Evolutionary conservation across 2,329 filamentous ascomycete genomes (phyloP).

Genomic region (Hypoxylon sp.): DNA sequence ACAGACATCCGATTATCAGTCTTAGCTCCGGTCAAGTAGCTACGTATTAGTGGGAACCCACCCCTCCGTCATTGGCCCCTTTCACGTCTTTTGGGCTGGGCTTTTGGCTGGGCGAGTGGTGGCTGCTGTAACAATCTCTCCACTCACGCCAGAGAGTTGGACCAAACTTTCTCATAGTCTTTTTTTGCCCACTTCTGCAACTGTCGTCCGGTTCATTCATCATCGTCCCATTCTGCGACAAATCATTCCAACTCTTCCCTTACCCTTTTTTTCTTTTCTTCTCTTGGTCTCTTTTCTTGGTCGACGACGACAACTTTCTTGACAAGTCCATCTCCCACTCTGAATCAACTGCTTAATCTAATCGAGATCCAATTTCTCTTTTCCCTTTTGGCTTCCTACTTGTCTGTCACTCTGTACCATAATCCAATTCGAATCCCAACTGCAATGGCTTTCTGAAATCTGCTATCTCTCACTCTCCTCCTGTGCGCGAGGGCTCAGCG

Average conservation of each 20-base stretch:
- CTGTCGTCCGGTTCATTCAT: conserved; percentile 44
- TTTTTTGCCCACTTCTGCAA: conserved; percentile 41
- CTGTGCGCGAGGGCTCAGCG: conserved; percentile 39
- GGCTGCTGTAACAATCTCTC: conserved; percentile 43
- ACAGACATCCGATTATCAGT: conserved; percentile 44
- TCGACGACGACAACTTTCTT: conserved; percentile 22
- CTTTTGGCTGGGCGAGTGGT: conserved; percentile 35
- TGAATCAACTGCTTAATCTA: conserved; percentile 18
- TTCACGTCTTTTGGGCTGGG: conserved; percentile 39
- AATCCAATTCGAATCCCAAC: conserved; percentile 23
- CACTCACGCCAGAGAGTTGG: conserved; percentile 42
- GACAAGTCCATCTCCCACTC: conserved; percentile 20
- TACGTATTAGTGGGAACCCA: conserved; percentile 30
- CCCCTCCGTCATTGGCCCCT: conserved; percentile 36
- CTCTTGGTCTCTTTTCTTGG: conserved; percentile 29
- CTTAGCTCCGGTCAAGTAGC: conserved; percentile 38
- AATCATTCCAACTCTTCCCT: conserved; percentile 41
- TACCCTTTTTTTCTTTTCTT: conserved; percentile 31
- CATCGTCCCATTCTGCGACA: conserved; percentile 44
- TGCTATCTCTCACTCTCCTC: conserved; percentile 9
- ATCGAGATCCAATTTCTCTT: conserved; percentile 35
- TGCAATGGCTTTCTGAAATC: conserved; percentile 37
- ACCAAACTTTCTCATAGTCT: conserved; percentile 42
- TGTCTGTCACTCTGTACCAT: conserved; percentile 22
- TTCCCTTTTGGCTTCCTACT: conserved; percentile 14